These are phyloP conservation scores for Sisymbrium irio DNA, from an alignment of 345 rosid genomes.

Conservation along the genomic window DNA sequence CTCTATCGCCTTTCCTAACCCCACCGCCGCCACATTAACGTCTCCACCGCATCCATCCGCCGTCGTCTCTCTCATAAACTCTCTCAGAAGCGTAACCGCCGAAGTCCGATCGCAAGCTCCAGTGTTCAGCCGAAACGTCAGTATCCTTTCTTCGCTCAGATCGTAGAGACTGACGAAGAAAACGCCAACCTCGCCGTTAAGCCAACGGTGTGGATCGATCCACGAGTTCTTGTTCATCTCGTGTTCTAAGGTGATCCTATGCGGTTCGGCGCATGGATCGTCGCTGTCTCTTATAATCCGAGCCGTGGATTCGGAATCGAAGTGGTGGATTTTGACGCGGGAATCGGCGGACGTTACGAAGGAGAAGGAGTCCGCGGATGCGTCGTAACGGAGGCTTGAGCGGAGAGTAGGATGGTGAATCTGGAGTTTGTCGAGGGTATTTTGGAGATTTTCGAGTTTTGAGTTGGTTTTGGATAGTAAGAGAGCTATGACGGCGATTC, in stretches of 20 bases:
- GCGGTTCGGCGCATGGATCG: conserved; percentile 26
- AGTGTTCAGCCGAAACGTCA: conserved; percentile 65
- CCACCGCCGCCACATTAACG: conserved; percentile 26
- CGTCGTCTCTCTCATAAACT: conserved; percentile 40
- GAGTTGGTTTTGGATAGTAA: conserved; percentile 45
- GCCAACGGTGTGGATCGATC: conserved; percentile 35
- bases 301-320: conserved; percentile 55
- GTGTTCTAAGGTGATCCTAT: conserved; percentile 62
- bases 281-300: conserved; percentile 36
- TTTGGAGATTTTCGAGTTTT: conserved; percentile 42
- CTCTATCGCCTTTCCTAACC: conserved; percentile 59
- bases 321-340: conserved; percentile 41
- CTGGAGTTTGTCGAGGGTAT: conserved; percentile 56
- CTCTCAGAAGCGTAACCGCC: conserved; percentile 56
- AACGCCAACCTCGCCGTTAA: conserved; percentile 33
- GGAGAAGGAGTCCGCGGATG: conserved; percentile 50
- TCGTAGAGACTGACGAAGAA: conserved; percentile 54
- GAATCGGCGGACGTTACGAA: conserved; percentile 48
- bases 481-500: conserved; percentile 73
- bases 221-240: conserved; percentile 67
- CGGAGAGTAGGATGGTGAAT: conserved; percentile 71
- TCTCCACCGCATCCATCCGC: conserved; percentile 1
- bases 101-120: conserved; percentile 69
- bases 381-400: conserved; percentile 55
- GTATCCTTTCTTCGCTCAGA: conserved; percentile 39